These are phyloP conservation scores for Geotrichum bryndzae DNA, from an alignment of 1,139 yeast genomes.

Conservation along the genomic window DNA sequence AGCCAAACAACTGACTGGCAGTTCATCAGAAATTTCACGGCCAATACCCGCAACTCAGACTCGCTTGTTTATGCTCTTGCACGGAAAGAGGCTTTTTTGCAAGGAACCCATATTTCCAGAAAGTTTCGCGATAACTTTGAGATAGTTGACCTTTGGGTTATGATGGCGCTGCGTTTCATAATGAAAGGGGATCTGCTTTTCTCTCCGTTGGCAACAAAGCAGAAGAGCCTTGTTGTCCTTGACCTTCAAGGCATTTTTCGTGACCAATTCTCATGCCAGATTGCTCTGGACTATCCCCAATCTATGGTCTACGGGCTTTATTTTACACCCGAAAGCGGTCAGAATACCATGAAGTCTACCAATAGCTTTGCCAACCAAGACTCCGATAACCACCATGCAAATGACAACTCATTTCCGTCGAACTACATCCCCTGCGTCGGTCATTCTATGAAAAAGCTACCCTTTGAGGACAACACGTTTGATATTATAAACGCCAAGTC, in stretches of 20 bases:
- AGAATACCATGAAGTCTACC: neutral
- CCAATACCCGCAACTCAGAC: constrained; percentile 29
- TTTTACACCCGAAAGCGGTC: constrained; percentile 12
- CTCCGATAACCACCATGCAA: neutral
- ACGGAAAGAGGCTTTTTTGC: constrained; percentile 33
- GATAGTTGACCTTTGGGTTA: constrained; percentile 33
- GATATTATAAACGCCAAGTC: constrained; percentile 34
- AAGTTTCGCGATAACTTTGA: constrained; percentile 17
- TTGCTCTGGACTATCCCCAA: constrained; percentile 37
- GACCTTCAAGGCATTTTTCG: constrained; percentile 33
- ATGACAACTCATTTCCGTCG: constrained; percentile 25
- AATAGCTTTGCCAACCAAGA: neutral
- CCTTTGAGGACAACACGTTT: constrained; percentile 36
- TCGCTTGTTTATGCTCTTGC: constrained; percentile 32
- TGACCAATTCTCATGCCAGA: constrained; percentile 40
- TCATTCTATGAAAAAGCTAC: constrained; percentile 31
- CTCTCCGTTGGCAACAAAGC: constrained; percentile 11
- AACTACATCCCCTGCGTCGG: constrained; percentile 33
- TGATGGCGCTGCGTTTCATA: constrained; percentile 31
- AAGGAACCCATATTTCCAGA: constrained; percentile 21
- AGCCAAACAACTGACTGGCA: constrained; percentile 20
- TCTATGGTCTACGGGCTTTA: constrained; percentile 34
- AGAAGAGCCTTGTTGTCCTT: constrained; percentile 18
- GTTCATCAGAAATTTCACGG: constrained; percentile 21
- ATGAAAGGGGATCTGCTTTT: constrained; percentile 25